A percentile compares a stretch with the other conserved stretches of the same genome.
Evolutionary conservation across 2,329 filamentous ascomycete species (phyloP).

Genomic region (Fusarium camptoceras): DNA sequence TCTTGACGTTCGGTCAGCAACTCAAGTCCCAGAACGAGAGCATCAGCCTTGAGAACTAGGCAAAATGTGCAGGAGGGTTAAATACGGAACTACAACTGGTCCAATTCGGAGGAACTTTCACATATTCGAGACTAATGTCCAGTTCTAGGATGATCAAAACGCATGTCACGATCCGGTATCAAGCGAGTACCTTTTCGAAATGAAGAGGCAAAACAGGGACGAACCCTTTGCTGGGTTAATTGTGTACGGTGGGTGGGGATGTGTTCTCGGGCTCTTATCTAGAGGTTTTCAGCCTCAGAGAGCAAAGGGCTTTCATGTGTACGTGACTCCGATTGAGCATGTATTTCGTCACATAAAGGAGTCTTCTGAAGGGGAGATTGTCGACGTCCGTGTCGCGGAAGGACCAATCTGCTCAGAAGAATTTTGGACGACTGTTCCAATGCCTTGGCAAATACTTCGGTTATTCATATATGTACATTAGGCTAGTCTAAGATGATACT

Average conservation of each 20-base stretch:
- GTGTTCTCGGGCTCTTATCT: background rate
- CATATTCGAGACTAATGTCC: background rate
- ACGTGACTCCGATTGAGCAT: background rate
- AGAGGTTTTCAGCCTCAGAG: background rate
- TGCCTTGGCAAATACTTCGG: no score
- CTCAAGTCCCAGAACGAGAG: background rate
- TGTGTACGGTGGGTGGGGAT: background rate
- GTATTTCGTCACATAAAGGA: background rate
- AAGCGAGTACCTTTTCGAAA: background rate
- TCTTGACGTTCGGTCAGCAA: background rate
- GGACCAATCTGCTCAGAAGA: rapidly evolving
- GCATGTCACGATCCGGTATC: rapidly evolving
- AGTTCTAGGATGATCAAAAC: background rate
- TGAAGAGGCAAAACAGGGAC: background rate
- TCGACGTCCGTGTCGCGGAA: background rate
- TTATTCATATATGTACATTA: no score
- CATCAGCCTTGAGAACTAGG: background rate
- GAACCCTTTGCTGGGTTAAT: background rate
- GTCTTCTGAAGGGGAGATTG: rapidly evolving
- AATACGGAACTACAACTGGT: background rate
- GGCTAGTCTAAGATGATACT: no score
- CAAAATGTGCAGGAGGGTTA: rapidly evolving
- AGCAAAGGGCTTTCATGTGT: rapidly evolving
- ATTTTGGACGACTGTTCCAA: no score
- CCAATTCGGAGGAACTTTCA: background rate